Conservation (phyloP, 306 rosid species). For the Ormosia semicastrata region DNA sequence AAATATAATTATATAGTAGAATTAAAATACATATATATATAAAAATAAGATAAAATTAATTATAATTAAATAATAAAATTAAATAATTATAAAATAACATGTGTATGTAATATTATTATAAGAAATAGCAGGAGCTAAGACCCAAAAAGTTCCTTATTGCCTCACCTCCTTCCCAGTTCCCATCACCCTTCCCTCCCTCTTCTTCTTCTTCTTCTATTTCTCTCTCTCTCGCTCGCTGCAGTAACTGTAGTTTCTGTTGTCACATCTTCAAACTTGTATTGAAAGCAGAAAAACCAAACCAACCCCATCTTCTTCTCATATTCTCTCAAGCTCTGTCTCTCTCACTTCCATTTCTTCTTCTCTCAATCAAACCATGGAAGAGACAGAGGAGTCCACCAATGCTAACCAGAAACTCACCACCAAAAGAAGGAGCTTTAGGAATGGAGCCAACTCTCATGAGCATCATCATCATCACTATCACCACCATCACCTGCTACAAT, state of each 20-base stretch:
- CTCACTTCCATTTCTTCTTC: slow-evolving; percentile 21
- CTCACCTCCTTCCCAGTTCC: neutral
- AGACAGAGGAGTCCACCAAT: slow-evolving; percentile 64
- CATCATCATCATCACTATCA: neutral
- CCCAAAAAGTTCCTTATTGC: slow-evolving; percentile 34
- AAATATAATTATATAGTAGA: no score
- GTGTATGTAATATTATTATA: no score
- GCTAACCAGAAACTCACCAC: slow-evolving; percentile 60
- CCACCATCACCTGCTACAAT: slow-evolving; percentile 49
- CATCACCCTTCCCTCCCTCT: neutral
- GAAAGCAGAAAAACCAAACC: slow-evolving; percentile 11
- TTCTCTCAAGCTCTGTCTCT: slow-evolving; percentile 22
- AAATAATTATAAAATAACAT: no score
- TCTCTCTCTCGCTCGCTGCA: slow-evolving; percentile 17
- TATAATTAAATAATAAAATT: no score
- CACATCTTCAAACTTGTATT: slow-evolving; percentile 33
- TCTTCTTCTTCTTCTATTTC: slow-evolving; percentile 1
- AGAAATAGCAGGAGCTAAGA: slow-evolving; percentile 18
- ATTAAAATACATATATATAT: no score
- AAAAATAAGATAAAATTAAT: no score
- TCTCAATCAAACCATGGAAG: slow-evolving; percentile 63
- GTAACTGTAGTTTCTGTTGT: slow-evolving; percentile 44
- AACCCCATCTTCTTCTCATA: slow-evolving; percentile 17
- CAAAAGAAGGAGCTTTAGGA: slow-evolving; percentile 46
- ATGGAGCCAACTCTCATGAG: slow-evolving; percentile 45